phyloP scores from a whole-genome alignment of 495 filamentous ascomycete genomes.

The Penicillium mononematosum region DNA sequence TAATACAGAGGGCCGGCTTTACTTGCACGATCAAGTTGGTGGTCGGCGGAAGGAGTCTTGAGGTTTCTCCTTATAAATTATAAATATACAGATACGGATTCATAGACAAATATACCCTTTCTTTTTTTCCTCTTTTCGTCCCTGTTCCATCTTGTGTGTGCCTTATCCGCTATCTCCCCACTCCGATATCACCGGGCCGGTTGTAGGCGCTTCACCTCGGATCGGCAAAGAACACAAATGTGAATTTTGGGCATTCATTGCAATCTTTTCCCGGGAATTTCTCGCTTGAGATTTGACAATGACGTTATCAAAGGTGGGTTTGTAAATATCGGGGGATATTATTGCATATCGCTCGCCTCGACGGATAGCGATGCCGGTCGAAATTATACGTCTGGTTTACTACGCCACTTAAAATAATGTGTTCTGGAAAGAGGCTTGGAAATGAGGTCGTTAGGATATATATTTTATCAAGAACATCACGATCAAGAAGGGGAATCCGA shows the following conservation, averaged over 20 bases:
- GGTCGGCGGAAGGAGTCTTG: slow-evolving; percentile 16
- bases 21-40: slow-evolving; percentile 33
- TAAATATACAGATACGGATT: slow-evolving; percentile 4
- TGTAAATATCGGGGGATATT: neutral
- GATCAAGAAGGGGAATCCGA: neutral
- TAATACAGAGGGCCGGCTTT: slow-evolving; percentile 58
- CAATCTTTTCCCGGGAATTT: neutral
- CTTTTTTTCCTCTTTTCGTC: slow-evolving; percentile 6
- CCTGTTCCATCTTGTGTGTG: slow-evolving; percentile 18
- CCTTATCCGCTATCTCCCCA: slow-evolving; percentile 17
- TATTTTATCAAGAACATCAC: neutral
- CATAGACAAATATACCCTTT: slow-evolving; percentile 31
- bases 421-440: neutral
- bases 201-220: neutral
- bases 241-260: neutral
- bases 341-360: neutral
- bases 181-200: slow-evolving; percentile 7
- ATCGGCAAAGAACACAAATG: neutral
- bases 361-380: neutral
- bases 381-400: neutral
- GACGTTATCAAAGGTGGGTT: neutral
- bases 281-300: neutral
- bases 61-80: slow-evolving; percentile 6
- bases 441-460: neutral
- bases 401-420: neutral